Conservation (phyloP, 352 stramenopile genomes). For the Phytophthora litchii region DNA sequence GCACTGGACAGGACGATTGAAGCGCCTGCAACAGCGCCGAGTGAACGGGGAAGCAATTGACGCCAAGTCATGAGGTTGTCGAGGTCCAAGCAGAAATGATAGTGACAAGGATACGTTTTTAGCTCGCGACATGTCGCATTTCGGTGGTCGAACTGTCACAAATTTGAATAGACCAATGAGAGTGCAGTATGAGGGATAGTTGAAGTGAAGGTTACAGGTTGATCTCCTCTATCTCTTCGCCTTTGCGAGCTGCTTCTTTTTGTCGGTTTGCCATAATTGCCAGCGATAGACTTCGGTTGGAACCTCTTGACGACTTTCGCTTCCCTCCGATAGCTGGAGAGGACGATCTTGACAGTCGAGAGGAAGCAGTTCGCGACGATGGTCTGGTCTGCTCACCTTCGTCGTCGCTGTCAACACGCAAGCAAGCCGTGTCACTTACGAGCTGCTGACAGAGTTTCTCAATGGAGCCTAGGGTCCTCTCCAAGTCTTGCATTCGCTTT, state of each 20-base stretch:
- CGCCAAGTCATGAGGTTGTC: constrained; percentile 19
- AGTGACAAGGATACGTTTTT: constrained; percentile 6
- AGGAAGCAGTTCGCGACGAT: constrained; percentile 7
- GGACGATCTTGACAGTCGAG: constrained; percentile 11
- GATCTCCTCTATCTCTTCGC: constrained; percentile 9
- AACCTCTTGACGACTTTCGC: constrained; percentile 13
- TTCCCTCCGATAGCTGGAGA: constrained; percentile 7
- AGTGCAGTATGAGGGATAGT: not conserved
- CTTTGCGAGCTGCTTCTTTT: constrained; percentile 33
- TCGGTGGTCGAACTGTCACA: constrained; percentile 35
- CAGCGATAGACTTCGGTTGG: constrained; percentile 33
- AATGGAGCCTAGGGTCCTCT: constrained; percentile 61
- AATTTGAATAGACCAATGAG: not conserved
- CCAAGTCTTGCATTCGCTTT: constrained; percentile 61
- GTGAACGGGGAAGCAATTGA: constrained; percentile 3
- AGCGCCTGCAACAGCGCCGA: constrained; percentile 10
- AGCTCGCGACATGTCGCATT: constrained; percentile 1
- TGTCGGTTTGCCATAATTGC: constrained; percentile 46
- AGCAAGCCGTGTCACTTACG: constrained; percentile 52
- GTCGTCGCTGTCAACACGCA: constrained; percentile 38
- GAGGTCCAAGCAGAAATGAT: constrained; percentile 8
- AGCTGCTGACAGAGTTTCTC: constrained; percentile 73
- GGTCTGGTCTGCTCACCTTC: constrained; percentile 16
- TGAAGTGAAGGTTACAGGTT: constrained; percentile 1
- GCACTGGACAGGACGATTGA: constrained; percentile 7